Evolutionary conservation across 1,284 basidiomycete species (phyloP), one percentile per base, ranked within the genome.

Genomic region (Heliocybe sulcata): DNA sequence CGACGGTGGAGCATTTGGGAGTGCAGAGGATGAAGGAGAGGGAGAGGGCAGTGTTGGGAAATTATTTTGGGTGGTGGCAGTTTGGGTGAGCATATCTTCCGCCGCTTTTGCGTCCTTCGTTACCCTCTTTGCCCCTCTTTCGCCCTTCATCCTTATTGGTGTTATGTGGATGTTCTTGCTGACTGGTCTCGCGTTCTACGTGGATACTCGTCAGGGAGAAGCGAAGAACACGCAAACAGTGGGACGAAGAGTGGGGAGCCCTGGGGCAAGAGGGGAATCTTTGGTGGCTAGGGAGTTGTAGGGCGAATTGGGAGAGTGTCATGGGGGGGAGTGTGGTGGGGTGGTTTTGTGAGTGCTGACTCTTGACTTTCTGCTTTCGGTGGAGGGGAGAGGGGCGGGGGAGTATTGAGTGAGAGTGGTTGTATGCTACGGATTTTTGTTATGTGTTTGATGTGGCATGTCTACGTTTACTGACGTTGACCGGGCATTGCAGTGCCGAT

Each of bases 171-270:
- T 35, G 33, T 35, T 35, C 16, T 16, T 53, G 35, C 12, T 33
- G 3, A 45, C 12, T 26, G 22, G 19, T 12, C 25, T 57, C 3
- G 48, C 54, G 20, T 35, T 16, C 11, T 33, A 20, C 33, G 51
- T 53, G 11, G 19, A 52, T 22, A 14, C 23, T 14, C 35, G 12
- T 52, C 61, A 87, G 83, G 31, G 74, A 71, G 20, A 82, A 79
- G 62, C 65, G 68, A 38, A 65, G 64, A 29, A 79, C 72, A n/a
- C 63, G 59, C 38, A 67, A 63, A 48, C 67, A 75, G 29, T 94
- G 90, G 87, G 82, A 93, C 61, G 63, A 67, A 4, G 85, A 91
- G 59, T 94, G 91, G 91, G 92, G 93, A 0, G 64, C 72, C 25
- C 74, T 87, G 1, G 76, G 77, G 4, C 78, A 69, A 22, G 91